Evolutionary conservation across 139 green algal genomes (phyloP).

Genomic region (Chlamydomonas schloesseri): DNA sequence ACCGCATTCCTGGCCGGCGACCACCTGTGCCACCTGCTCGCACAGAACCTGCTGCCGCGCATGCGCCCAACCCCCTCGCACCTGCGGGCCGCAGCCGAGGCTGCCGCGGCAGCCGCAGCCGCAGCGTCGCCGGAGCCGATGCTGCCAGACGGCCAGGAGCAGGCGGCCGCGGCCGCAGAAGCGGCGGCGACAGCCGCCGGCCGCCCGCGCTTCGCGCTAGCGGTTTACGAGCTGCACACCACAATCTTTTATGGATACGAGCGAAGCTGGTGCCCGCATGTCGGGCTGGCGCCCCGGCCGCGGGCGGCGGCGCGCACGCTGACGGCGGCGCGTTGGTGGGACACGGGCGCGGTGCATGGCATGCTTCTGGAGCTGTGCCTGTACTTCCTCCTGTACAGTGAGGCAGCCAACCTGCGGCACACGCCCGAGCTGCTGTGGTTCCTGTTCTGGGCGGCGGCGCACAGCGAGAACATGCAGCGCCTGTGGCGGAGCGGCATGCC

Average conservation of each 20-base stretch:
- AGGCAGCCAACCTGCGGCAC: conserved; percentile 62
- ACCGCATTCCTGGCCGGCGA: conserved; percentile 44
- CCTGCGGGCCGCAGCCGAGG: not conserved
- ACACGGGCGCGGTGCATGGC: not conserved
- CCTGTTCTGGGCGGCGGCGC: conserved; percentile 69
- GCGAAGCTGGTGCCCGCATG: conserved; percentile 13
- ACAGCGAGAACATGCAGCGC: conserved; percentile 10
- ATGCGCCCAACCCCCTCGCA: not conserved
- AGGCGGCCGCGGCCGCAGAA: not conserved
- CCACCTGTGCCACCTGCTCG: conserved; percentile 37
- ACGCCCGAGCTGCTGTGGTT: conserved; percentile 80
- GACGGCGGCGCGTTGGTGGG: conserved; percentile 1
- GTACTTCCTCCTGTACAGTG: conserved; percentile 80
- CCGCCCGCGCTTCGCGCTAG: not conserved
- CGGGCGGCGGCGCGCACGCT: not conserved
- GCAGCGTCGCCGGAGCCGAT: not conserved
- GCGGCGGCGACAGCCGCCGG: not conserved
- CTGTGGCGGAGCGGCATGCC: conserved; percentile 8
- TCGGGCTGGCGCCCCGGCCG: not conserved
- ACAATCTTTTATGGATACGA: conserved; percentile 31
- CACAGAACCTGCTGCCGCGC: conserved; percentile 29
- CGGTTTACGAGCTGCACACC: conserved; percentile 33
- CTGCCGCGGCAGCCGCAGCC: not conserved
- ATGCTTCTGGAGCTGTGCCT: conserved; percentile 62
- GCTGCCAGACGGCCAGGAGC: not conserved